A percentile compares a stretch with the other conserved stretches of the same genome.
These are phyloP conservation scores for Aspergillus steynii DNA, from an alignment of 495 filamentous ascomycete species.

Conservation along the genomic window DNA sequence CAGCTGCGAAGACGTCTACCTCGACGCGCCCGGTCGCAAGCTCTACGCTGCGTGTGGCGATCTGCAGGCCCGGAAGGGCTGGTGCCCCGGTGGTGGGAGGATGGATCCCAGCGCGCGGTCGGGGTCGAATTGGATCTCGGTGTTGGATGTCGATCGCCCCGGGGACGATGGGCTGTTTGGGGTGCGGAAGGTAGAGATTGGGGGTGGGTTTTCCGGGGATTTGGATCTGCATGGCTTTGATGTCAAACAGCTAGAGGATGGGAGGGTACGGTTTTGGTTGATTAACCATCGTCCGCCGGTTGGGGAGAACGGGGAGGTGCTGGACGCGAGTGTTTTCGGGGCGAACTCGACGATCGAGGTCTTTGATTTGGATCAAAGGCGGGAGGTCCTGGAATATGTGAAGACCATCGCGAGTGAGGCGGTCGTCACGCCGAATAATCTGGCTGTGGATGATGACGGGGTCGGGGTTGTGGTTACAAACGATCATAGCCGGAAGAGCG, in stretches of 20 bases:
- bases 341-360: slow-evolving; percentile 43
- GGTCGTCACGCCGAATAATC: slow-evolving; percentile 35
- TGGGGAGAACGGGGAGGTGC: slow-evolving; percentile 27
- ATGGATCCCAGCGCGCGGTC: slow-evolving; percentile 20
- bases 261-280: slow-evolving; percentile 32
- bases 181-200: slow-evolving; percentile 18
- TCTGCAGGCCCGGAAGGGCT: slow-evolving; percentile 13
- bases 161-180: slow-evolving; percentile 24
- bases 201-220: slow-evolving; percentile 15
- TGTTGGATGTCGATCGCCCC: slow-evolving; percentile 33
- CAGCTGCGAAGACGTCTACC: slow-evolving; percentile 43
- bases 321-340: slow-evolving; percentile 29
- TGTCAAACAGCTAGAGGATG: slow-evolving; percentile 13
- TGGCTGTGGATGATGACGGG: slow-evolving; percentile 31
- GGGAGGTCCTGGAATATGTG: slow-evolving; percentile 26
- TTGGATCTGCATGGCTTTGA: slow-evolving; percentile 37
- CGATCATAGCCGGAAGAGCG: slow-evolving; percentile 33
- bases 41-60: slow-evolving; percentile 36
- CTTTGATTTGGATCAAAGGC: slow-evolving; percentile 18
- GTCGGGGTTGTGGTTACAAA: slow-evolving; percentile 33
- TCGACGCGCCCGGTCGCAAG: slow-evolving; percentile 31
- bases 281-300: slow-evolving; percentile 43
- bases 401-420: slow-evolving; percentile 28
- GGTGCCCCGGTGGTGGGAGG: slow-evolving; percentile 18
- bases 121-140: slow-evolving; percentile 30